Evolutionary conservation across 2,329 filamentous ascomycete species (phyloP), one percentile per base, ranked within the genome.

Genomic region (Cladophialophora carrionii): DNA sequence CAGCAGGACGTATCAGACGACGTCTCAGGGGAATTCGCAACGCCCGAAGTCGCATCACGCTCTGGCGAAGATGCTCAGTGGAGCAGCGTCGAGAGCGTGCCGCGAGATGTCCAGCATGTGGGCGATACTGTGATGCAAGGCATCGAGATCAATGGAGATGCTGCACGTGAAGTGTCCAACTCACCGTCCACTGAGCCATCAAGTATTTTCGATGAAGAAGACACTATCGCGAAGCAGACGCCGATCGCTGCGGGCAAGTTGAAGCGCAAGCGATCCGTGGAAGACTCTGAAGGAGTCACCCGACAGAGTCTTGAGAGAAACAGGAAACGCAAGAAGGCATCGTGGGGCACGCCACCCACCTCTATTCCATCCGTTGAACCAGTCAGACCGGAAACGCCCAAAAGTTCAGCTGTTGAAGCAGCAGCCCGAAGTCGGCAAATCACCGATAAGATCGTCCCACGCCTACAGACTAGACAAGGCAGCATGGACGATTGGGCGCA

Each of bases 401-500:
- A 61, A 24, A 32, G 34, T 3, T 26, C 34, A 54, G 52, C 29
- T 14, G 14, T 26, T 4, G 37, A 48, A 6, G 34, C 53, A 12
- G 41, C 29, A 48, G 24, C 22, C 9, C 57, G 24, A 29, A 52
- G 41, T 17, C 53, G 49, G n/a, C 66, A 68, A 29, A 29, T 62
- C 14, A 67, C 67, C 3, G 55, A 69, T 22, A 67, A 65, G 53
- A 67, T 67, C 24, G 46, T 69, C 12, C 64, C 64, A 32, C 57
- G 31, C 3, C 54, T 67, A 0, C 64, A 64, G 29, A 62, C 34
- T 53, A 55, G 55, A 20, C 68, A 70, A 49, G 60, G 65, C 22
- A 67, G 61, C 29, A 68, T 70, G 29, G 61, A 70, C 32, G 51
- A 54, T 7, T 70, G 63, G 65, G 63, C 68, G 6, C 65, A 68